These are phyloP conservation scores for Lunasporangiospora selenospora DNA, from an alignment of 192 early-diverging fungal species.

Conservation along the genomic window DNA sequence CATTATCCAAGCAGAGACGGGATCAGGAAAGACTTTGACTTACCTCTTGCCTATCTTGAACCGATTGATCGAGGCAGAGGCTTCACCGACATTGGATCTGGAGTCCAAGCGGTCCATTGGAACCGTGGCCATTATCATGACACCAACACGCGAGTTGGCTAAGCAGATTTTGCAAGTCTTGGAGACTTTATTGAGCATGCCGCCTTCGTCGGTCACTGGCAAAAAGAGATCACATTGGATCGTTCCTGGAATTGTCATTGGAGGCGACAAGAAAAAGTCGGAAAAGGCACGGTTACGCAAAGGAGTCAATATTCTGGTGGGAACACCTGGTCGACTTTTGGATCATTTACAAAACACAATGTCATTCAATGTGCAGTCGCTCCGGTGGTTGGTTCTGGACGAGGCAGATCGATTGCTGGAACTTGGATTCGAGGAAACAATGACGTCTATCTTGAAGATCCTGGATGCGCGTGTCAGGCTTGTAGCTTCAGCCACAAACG, in stretches of 20 bases:
- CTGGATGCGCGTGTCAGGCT: conserved; percentile 59
- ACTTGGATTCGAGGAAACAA: conserved; percentile 87
- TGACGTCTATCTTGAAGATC: conserved; percentile 71
- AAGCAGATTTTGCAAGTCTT: conserved; percentile 90
- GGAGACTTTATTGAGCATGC: conserved; percentile 70
- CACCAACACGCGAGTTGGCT: conserved; percentile 98
- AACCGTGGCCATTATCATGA: conserved; percentile 90
- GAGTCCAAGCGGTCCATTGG: conserved; percentile 76
- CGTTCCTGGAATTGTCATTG: conserved; percentile 82
- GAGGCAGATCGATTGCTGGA: conserved; percentile 98
- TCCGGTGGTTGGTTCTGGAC: conserved; percentile 97
- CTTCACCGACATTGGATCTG: conserved; percentile 31
- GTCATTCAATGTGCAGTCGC: conserved; percentile 82
- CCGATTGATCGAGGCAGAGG: conserved; percentile 72
- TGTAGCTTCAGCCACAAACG: conserved; percentile 34
- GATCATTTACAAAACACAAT: conserved; percentile 86
- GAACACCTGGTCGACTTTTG: conserved; percentile 95
- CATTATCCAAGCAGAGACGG: conserved; percentile 95
- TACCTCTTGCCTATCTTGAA: conserved; percentile 95
- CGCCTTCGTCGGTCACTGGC: conserved; percentile 48
- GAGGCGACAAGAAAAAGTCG: conserved; percentile 82
- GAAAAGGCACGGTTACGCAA: conserved; percentile 85
- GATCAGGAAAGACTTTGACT: conserved; percentile 97
- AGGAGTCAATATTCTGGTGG: conserved; percentile 89
- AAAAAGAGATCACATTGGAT: conserved; percentile 73